Evolutionary conservation across 345 rosid genomes (phyloP), one percentile per base, ranked within the genome.

Genomic region (Cardamine resedifolia): DNA sequence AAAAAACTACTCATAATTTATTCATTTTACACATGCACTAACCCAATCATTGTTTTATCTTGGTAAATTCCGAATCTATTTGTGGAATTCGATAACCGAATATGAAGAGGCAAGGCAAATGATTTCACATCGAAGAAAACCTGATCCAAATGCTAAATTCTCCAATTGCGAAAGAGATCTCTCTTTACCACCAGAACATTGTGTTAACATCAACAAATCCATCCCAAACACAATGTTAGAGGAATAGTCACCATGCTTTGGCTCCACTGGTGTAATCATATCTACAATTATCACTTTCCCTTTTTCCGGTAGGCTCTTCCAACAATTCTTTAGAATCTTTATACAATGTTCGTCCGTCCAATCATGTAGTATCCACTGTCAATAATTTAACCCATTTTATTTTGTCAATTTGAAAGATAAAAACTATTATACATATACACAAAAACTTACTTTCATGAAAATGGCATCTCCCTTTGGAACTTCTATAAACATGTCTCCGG

Each of bases 391-490:
- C 3, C 3, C 21, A 15, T n/a, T n/a, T 62, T 21, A 38, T 38
- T 43, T 45, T 14, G 6, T 0, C 27, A 55, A 69, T 11, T 38
- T 38, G 44, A 4, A 12, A 12, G 9, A 12, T 3, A 34, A 34
- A 23, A 33, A 9, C 3, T 33, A 9, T 7, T 33, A 33, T 18
- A 18, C 31, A 10, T 4, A 15, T 12, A 6, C n/a, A 56, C 71
- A 23, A 34, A 34, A 34, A 34, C 10, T 58, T 74, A 92, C 95
- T 87, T 92, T 90, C 90, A 90, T 85, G 86, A 90, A 88, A 39
- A 87, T 82, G 39, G 91, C 93, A 55, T 92, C 95, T 53, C 83
- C 96, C 63, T 83, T 80, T 3, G 96, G 98, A 52, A 85, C 74
- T 39, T 87, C 83, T 0, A 51, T 72, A 70, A 92, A 87, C 96